These are phyloP conservation scores for Alternaria hordeiaustralica DNA, from an alignment of 2,329 filamentous ascomycete genomes.

Conservation along the genomic window DNA sequence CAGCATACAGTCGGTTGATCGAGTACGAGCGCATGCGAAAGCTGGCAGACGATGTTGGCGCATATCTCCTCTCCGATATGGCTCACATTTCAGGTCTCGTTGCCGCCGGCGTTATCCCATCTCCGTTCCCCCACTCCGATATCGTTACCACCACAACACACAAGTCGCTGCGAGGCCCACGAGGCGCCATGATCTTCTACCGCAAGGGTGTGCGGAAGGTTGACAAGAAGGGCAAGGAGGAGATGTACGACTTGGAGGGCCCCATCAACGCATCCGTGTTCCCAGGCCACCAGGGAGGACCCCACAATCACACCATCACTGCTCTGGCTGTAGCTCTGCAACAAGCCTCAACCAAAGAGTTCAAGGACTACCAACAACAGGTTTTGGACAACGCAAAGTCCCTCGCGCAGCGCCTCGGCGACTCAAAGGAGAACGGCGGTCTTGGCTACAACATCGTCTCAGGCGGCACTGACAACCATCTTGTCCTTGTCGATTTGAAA, in stretches of 20 bases:
- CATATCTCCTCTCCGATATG: constrained; percentile 97
- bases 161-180: constrained; percentile 96
- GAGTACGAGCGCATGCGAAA: constrained; percentile 96
- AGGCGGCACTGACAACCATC: constrained; percentile 95
- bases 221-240: constrained; percentile 89
- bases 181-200: constrained; percentile 99
- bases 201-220: constrained; percentile 92
- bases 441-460: constrained; percentile 94
- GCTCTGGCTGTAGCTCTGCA: constrained; percentile 93
- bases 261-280: constrained; percentile 99
- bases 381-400: constrained; percentile 94
- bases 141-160: constrained; percentile 98
- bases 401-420: constrained; percentile 72
- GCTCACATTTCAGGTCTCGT: constrained; percentile 98
- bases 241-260: constrained; percentile 91
- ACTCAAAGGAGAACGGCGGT: constrained; percentile 71
- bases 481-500: constrained; percentile 94
- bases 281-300: constrained; percentile 97
- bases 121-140: constrained; percentile 90
- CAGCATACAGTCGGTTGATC: constrained; percentile 96
- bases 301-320: constrained; percentile 99
- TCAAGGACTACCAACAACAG: constrained; percentile 91
- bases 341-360: constrained; percentile 88
- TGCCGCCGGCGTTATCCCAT: constrained; percentile 89
- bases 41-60: constrained; percentile 91